Evolutionary conservation across 768 basidiomycete species (phyloP), one percentile per base, ranked within the genome.

Genomic region (Boletus bicolor): DNA sequence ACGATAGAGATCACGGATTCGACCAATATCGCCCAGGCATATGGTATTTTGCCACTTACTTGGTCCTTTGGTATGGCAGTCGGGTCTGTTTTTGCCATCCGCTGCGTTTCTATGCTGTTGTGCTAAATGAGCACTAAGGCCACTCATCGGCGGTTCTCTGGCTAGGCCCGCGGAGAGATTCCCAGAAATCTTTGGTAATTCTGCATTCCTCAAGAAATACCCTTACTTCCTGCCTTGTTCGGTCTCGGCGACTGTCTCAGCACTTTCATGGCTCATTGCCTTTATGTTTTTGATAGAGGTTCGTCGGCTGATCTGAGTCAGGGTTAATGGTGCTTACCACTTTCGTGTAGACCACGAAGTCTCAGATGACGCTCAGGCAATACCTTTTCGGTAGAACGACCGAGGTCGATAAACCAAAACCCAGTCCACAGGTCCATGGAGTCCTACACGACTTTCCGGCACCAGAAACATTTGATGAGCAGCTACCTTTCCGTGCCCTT

Each of bases 141-240:
- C 89, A 11, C 67, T 89, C 42, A 76, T 89, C 19, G 89, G 89
- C 34, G 89, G 89, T 1, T 64, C 74, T 12, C 69, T 91, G 28
- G 81, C 85, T 11, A 79, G 72, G 35, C 89, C 89, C 0, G 76
- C 79, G 47, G 85, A 89, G 43, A 81, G 80, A 24, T 89, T 87
- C 65, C 87, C 87, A 1, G 59, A 58, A 3, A 53, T 78, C 2
- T 91, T 91, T 57, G 85, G 84, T 44, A 56, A 72, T 37, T 76
- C 74, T 5, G 58, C 61, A 15, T 89, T 91, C 61, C 79, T 85
- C 77, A 77, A 75, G 59, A 65, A 77, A 49, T 86, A 85, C 67
- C 88, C 89, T 0, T 91, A 91, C 69, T 87, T 89, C 66, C 75
- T 89, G 15, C 82, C 88, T 0, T 89, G 87, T 60, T 77, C 83